Percentiles rank a stretch among this genome's conserved stretches.
Evolutionary conservation across 345 rosid genomes (phyloP).

Genomic region (Raphanus raphanistrum): DNA sequence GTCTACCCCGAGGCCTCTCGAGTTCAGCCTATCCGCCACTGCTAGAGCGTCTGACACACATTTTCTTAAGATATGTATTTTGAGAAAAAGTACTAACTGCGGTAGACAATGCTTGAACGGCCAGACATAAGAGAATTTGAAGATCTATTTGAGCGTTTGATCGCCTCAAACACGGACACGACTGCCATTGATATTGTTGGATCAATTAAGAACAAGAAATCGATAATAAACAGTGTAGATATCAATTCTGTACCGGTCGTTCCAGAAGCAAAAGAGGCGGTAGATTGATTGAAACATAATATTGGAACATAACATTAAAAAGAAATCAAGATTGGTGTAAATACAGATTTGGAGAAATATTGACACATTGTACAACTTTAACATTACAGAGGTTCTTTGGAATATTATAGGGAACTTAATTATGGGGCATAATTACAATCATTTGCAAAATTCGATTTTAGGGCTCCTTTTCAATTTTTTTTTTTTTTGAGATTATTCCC

Average conservation of each 20-base stretch:
- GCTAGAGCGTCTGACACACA: too few species aligned
- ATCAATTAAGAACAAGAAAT: background rate
- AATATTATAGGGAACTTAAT: slow-evolving; percentile 18
- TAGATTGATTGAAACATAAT: slow-evolving; percentile 29
- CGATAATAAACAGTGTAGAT: background rate
- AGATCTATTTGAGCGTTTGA: background rate
- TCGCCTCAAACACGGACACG: background rate
- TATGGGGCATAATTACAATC: slow-evolving; percentile 27
- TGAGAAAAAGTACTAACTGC: too few species aligned
- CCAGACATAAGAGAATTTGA: background rate
- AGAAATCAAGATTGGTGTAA: slow-evolving; percentile 7
- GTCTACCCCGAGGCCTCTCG: too few species aligned
- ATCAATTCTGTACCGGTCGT: background rate
- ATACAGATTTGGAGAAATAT: slow-evolving; percentile 22
- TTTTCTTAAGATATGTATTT: too few species aligned
- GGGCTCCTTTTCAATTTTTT: background rate
- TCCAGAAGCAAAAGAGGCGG: slow-evolving; percentile 27
- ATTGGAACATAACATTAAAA: slow-evolving; percentile 9
- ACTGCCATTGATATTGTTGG: background rate
- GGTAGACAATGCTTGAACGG: too few species aligned
- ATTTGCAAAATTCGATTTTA: slow-evolving; percentile 27
- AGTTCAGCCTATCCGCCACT: too few species aligned
- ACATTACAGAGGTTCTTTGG: slow-evolving; percentile 19
- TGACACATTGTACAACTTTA: slow-evolving; percentile 26
- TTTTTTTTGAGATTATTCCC: slow-evolving; percentile 24